Evolutionary conservation across 345 rosid genomes (phyloP).

Genomic region (Limnanthes douglasii): DNA sequence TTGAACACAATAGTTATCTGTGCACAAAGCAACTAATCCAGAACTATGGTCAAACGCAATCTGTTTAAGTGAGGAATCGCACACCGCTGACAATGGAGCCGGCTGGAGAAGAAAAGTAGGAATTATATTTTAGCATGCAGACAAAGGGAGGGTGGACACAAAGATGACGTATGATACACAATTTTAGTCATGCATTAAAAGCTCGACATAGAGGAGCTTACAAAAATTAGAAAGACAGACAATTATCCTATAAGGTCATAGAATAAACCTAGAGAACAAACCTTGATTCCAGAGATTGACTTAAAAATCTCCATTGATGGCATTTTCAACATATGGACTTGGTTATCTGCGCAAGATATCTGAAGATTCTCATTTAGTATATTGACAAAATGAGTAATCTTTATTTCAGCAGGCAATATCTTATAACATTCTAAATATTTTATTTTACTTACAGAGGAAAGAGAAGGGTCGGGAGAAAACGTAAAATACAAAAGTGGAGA

Average conservation of each 20-base stretch:
- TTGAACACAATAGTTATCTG: slow-evolving; percentile 74
- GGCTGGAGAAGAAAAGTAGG: slow-evolving; percentile 33
- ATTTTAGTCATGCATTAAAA: too few species aligned
- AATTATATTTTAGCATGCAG: too few species aligned
- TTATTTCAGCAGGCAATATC: slow-evolving; percentile 1
- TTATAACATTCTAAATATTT: slow-evolving; percentile 3
- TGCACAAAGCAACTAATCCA: slow-evolving; percentile 65
- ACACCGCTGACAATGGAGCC: slow-evolving; percentile 43
- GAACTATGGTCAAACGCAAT: slow-evolving; percentile 50
- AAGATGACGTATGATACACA: too few species aligned
- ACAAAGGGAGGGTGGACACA: too few species aligned
- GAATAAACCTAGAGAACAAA: slow-evolving; percentile 13
- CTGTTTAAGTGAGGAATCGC: slow-evolving; percentile 27
- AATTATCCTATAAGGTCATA: too few species aligned
- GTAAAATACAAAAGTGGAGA: slow-evolving; percentile 68
- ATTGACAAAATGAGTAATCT: background rate
- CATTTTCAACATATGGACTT: slow-evolving; percentile 74
- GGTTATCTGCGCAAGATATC: slow-evolving; percentile 97
- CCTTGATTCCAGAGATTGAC: slow-evolving; percentile 92
- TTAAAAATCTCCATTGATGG: slow-evolving; percentile 79
- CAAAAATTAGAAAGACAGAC: too few species aligned
- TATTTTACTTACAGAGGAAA: slow-evolving; percentile 67
- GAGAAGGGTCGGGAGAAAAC: slow-evolving; percentile 68
- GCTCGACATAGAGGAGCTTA: too few species aligned
- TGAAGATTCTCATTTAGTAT: slow-evolving; percentile 22